These are phyloP conservation scores for Rhodotorula sp. DNA, from an alignment of 1,284 basidiomycete genomes.

Conservation along the genomic window DNA sequence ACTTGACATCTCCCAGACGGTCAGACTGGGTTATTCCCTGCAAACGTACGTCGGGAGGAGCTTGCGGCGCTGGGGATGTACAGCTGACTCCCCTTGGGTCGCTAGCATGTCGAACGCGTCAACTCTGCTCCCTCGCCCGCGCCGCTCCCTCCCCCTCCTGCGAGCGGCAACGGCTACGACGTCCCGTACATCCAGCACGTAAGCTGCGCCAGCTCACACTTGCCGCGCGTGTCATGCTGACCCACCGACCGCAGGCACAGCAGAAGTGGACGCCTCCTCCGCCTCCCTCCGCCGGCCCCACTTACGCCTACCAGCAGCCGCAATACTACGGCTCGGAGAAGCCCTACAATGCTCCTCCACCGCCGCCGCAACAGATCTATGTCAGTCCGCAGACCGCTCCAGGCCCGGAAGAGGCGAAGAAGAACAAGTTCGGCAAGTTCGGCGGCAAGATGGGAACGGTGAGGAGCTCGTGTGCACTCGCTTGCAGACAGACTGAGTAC, in stretches of 20 bases:
- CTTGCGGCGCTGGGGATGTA: too few relatives aligned
- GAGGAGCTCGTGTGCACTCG: neutral
- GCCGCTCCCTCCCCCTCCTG: conserved; percentile 2
- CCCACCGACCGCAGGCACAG: neutral
- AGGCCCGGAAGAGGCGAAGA: conserved; percentile 7
- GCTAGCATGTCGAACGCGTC: conserved; percentile 29
- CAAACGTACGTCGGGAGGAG: conserved; percentile 15
- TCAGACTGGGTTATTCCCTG: conserved; percentile 25
- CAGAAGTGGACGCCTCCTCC: neutral
- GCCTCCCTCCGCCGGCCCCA: neutral
- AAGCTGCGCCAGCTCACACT: neutral
- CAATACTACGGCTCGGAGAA: conserved; percentile 11
- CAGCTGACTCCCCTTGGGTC: neutral
- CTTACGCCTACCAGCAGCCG: conserved; percentile 30
- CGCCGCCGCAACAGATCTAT: neutral
- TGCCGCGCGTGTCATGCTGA: neutral
- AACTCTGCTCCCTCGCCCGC: neutral
- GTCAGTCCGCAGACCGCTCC: neutral
- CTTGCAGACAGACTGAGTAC: too few relatives aligned
- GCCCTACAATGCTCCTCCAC: neutral
- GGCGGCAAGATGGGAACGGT: conserved; percentile 17
- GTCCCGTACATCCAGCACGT: neutral
- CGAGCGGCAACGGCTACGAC: neutral
- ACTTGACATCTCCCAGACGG: conserved; percentile 12
- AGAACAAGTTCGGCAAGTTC: conserved; percentile 18